A percentile compares a stretch with the other conserved stretches of the same genome.
Evolutionary conservation across 2,329 filamentous ascomycete species (phyloP).

Genomic region (Colletotrichum agaves): DNA sequence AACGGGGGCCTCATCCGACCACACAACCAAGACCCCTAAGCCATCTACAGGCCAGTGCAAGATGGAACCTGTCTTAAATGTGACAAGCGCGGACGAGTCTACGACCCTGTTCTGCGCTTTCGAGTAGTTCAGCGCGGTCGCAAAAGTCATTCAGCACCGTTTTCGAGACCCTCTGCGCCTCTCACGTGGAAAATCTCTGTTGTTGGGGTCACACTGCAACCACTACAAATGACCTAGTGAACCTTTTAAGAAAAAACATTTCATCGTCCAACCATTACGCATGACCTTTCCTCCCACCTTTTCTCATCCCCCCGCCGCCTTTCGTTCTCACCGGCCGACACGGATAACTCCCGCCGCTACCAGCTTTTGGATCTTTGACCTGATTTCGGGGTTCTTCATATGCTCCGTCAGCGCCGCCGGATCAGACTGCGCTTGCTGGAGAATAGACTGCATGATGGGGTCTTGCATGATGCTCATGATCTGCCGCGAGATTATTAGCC

Average conservation of each 20-base stretch:
- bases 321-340: constrained; percentile 62
- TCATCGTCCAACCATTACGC: constrained; percentile 38
- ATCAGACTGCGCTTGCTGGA: constrained; percentile 95
- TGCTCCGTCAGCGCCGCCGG: constrained; percentile 94
- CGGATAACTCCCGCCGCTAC: constrained; percentile 93
- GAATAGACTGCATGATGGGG: constrained; percentile 96
- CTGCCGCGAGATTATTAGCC: constrained; percentile 47
- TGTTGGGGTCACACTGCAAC: constrained; percentile 37
- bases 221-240: constrained; percentile 36
- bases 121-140: background rate
- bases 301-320: background rate
- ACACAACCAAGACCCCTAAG: background rate
- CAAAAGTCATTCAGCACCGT: constrained; percentile 23
- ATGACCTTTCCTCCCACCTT: constrained; percentile 28
- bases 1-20: constrained; percentile 8
- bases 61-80: constrained; percentile 4
- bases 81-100: background rate
- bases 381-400: constrained; percentile 91
- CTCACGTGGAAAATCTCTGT: constrained; percentile 34
- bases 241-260: constrained; percentile 25
- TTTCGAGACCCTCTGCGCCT: background rate
- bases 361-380: constrained; percentile 92
- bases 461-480: constrained; percentile 94
- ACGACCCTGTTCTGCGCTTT: accelerated
- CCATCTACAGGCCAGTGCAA: background rate